Base-by-base conservation (phyloP, 345 rosid genomes). In the Litchi chinensis region DNA sequence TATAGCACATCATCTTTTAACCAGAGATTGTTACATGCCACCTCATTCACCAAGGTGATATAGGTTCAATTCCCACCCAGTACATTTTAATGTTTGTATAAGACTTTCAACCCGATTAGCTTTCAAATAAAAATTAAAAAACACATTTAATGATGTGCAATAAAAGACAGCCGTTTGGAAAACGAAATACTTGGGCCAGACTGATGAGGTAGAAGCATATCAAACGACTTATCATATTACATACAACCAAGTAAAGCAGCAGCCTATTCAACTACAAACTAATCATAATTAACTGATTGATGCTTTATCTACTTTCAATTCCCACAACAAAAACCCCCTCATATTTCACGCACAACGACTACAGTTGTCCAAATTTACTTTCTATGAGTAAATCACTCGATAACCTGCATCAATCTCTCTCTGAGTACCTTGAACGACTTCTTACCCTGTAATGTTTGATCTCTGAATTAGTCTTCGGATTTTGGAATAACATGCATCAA, bases 391-490 rank as follows among this genome's bases (percentile, higher is more conserved):
- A 54, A 54, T 43, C 12, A 50, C 46, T 43, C 59, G 26, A 70
- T 19, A 70, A 37, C 3, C 77, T 52, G 40, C 12, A 1, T 24
- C 64, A 18, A 69, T 46, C 15, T 32, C 74, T 40, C 52, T 67
- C 68, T n/a, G 68, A 92, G 79, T 91, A 84, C 86, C 90, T 95
- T 56, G 95, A 85, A 28, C 88, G 82, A 87, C 94, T 90, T 80
- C 92, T 87, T 72, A 86, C 87, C 89, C 98, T 93, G 89, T 80
- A 71, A 74, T n/a, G 32, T 65, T 52, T 57, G 4, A 16, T 19
- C 64, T 44, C n/a, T 9, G 39, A 19, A 79, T 80, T 74, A 82
- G 86, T 52, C 44, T 46, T 80, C 75, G 77, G 86, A 52, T 48
- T 54, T 26, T 62, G 32, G 16, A 22, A n/a, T n/a, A n/a, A 26